These are phyloP conservation scores for Spathaspora sp. DNA, from an alignment of 1,139 yeast genomes.

Conservation along the genomic window DNA sequence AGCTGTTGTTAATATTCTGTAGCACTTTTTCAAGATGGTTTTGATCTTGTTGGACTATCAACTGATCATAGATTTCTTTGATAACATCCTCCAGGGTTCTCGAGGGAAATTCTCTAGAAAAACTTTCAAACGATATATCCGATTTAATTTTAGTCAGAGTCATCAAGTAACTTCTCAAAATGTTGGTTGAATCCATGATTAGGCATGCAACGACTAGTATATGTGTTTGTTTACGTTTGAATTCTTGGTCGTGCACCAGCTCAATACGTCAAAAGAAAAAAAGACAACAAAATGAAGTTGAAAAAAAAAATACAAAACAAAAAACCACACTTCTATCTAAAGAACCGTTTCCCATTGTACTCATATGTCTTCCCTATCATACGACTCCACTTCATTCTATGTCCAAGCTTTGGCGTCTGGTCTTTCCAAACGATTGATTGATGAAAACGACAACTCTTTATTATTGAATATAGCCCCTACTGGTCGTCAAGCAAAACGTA, in stretches of 20 bases:
- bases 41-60: slow-evolving; percentile 21
- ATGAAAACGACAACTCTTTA: slow-evolving; percentile 58
- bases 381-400: slow-evolving; percentile 28
- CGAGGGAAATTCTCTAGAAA: slow-evolving; percentile 14
- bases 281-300: not conserved
- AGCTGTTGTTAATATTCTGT: slow-evolving; percentile 18
- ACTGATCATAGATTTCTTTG: slow-evolving; percentile 17
- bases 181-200: slow-evolving; percentile 12
- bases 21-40: slow-evolving; percentile 14
- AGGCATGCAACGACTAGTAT: not conserved
- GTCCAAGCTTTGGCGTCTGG: slow-evolving; percentile 82
- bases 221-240: not conserved
- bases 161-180: slow-evolving; percentile 13
- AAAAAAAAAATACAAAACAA: slow-evolving; percentile 2
- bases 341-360: not conserved
- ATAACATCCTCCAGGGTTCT: slow-evolving; percentile 6
- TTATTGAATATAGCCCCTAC: slow-evolving; percentile 68
- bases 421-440: slow-evolving; percentile 33
- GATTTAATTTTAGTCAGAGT: slow-evolving; percentile 13
- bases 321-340: not conserved
- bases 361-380: slow-evolving; percentile 17
- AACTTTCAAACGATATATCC: slow-evolving; percentile 8
- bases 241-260: no score
- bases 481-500: slow-evolving; percentile 74
- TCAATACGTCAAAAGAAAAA: not conserved